phyloP scores from a whole-genome alignment of 495 filamentous ascomycete species.

The Annulohypoxylon nitens region DNA sequence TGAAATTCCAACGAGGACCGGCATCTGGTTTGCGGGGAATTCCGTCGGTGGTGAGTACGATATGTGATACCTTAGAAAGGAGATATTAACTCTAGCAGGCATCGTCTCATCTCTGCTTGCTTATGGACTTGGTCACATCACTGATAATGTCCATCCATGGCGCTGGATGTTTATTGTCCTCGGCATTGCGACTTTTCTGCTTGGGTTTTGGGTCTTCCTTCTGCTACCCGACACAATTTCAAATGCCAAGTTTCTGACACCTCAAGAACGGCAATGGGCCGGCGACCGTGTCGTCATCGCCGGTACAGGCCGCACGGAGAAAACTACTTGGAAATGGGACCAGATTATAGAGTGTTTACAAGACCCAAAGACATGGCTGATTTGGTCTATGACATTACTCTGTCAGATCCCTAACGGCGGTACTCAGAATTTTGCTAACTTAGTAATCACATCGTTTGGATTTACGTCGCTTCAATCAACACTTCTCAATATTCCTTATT shows the following conservation, averaged over 20 bases:
- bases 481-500: constrained; percentile 57
- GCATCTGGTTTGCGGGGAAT: constrained; percentile 59
- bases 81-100: constrained; percentile 33
- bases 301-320: constrained; percentile 54
- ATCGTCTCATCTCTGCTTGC: constrained; percentile 61
- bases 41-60: constrained; percentile 46
- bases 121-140: constrained; percentile 60
- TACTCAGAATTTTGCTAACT: constrained; percentile 58
- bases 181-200: constrained; percentile 50
- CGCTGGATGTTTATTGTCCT: constrained; percentile 57
- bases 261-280: constrained; percentile 48
- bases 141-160: constrained; percentile 47
- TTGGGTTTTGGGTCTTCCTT: constrained; percentile 50
- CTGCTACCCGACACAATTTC: constrained; percentile 52
- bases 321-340: constrained; percentile 52
- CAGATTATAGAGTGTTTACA: constrained; percentile 56
- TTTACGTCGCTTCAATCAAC: constrained; percentile 56
- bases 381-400: constrained; percentile 55
- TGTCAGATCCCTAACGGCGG: constrained; percentile 62
- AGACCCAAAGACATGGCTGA: constrained; percentile 61
- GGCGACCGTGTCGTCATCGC: constrained; percentile 54
- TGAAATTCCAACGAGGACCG: constrained; percentile 54
- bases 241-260: constrained; percentile 48
- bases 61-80: no score
- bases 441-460: constrained; percentile 58